Conservation (phyloP, 2,329 filamentous ascomycete genomes). For the Ustilaginoidea virens region DNA sequence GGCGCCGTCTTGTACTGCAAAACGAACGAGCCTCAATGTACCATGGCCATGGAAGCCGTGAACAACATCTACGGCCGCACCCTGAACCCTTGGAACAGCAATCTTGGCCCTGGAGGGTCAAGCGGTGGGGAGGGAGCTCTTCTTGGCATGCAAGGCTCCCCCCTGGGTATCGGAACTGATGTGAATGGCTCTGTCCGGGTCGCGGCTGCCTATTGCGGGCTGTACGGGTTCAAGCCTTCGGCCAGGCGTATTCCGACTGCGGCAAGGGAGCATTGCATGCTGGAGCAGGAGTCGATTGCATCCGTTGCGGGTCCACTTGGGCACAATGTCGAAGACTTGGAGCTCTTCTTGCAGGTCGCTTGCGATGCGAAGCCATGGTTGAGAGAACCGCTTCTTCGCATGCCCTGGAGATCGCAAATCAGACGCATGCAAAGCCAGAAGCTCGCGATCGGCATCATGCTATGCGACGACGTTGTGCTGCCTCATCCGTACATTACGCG, state of each 20-base stretch:
- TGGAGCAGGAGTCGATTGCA: constrained; percentile 19
- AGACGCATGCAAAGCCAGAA: constrained; percentile 1
- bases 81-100: constrained; percentile 43
- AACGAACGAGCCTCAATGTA: constrained; percentile 47
- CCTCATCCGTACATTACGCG: constrained; percentile 43
- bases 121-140: constrained; percentile 38
- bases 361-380: constrained; percentile 18
- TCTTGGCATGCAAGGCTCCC: constrained; percentile 20
- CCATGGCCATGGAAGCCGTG: constrained; percentile 38
- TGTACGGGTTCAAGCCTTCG: constrained; percentile 12
- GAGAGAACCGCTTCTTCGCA: constrained; percentile 16
- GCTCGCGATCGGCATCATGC: constrained; percentile 18
- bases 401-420: constrained; percentile 7
- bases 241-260: constrained; percentile 14
- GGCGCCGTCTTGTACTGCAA: constrained; percentile 53
- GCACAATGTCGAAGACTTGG: constrained; percentile 17
- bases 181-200: constrained; percentile 9
- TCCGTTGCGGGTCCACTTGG: constrained; percentile 19
- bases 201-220: not conserved
- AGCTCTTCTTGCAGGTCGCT: constrained; percentile 19
- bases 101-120: constrained; percentile 44
- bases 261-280: constrained; percentile 14
- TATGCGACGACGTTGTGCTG: constrained; percentile 40
- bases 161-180: constrained; percentile 22
- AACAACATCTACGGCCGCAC: constrained; percentile 46